Percentiles rank a stretch among this genome's conserved stretches.
Evolutionary conservation across 2,329 filamentous ascomycete genomes (phyloP).

Genomic region (Macrophomina pseudophaseolina): DNA sequence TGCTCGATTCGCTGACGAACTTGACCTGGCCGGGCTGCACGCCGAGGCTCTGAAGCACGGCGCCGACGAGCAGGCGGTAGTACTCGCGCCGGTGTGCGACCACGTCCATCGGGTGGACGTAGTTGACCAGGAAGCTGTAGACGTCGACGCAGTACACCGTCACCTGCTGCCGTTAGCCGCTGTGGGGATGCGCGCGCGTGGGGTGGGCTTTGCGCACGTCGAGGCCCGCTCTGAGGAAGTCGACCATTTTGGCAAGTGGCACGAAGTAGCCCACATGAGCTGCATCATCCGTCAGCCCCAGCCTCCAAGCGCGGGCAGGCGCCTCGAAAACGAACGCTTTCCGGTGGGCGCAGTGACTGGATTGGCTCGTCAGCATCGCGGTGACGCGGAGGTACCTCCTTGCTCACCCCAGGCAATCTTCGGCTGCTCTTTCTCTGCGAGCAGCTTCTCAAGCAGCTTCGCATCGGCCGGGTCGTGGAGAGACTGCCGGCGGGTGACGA

Average conservation of each 20-base stretch:
- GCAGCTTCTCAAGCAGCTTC: not conserved
- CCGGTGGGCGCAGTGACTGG: not conserved
- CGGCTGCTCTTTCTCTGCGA: not conserved
- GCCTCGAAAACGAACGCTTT: not conserved
- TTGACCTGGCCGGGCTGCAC: not conserved
- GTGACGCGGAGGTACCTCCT: not conserved
- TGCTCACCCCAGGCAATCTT: not conserved
- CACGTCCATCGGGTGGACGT: not conserved
- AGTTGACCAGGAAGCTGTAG: slow-evolving; percentile 10
- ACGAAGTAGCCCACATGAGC: slow-evolving; percentile 11
- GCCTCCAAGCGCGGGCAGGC: not conserved
- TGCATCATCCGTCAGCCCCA: not conserved
- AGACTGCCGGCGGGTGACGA: not conserved
- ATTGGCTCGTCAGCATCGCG: not conserved
- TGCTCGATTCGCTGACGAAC: not conserved
- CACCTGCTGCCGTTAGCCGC: not conserved
- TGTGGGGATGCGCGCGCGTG: not conserved
- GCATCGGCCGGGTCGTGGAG: not conserved
- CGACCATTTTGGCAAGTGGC: slow-evolving; percentile 2
- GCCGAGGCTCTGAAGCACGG: not conserved
- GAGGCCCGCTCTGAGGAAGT: slow-evolving; percentile 2
- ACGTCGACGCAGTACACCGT: not conserved
- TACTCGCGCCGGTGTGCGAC: not conserved
- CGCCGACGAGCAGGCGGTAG: not conserved
- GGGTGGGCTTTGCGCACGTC: not conserved